These are phyloP conservation scores for Clitoria ternatea DNA, from an alignment of 306 rosid species.

Conservation along the genomic window DNA sequence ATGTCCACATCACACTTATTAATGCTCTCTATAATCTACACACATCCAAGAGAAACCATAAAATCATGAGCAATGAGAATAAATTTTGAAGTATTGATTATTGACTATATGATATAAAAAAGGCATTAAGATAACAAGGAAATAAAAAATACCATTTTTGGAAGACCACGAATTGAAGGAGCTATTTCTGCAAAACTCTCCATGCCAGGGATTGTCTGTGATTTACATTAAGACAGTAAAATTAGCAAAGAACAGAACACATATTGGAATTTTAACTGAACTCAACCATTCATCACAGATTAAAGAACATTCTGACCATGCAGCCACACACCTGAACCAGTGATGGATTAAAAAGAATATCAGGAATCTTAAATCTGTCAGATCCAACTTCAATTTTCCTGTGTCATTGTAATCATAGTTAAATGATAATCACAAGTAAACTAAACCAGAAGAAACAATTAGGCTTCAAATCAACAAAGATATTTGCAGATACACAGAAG, in stretches of 20 bases:
- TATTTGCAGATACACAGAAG: background rate
- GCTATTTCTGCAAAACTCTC: slow-evolving; percentile 68
- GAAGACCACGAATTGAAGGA: slow-evolving; percentile 73
- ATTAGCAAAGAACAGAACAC: background rate
- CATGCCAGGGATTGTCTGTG: slow-evolving; percentile 92
- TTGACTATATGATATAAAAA: background rate
- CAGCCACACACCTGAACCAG: slow-evolving; percentile 63
- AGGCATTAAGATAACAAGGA: background rate
- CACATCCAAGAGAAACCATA: slow-evolving; percentile 10
- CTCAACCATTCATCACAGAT: background rate
- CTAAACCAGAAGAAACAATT: background rate
- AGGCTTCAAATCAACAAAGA: background rate
- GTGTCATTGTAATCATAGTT: background rate
- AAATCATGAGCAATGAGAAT: slow-evolving; percentile 12
- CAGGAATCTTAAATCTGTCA: slow-evolving; percentile 97
- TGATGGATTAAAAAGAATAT: slow-evolving; percentile 85
- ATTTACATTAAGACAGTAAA: slow-evolving; percentile 17
- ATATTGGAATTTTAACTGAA: background rate
- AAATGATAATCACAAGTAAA: slow-evolving; percentile 10
- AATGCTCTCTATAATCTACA: slow-evolving; percentile 92
- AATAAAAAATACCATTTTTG: slow-evolving; percentile 69
- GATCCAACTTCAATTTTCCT: slow-evolving; percentile 97
- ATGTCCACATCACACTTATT: slow-evolving; percentile 96
- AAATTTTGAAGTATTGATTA: background rate
- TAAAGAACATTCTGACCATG: background rate